phyloP scores from a whole-genome alignment of 768 basidiomycete genomes.

The Mycena galericulata region DNA sequence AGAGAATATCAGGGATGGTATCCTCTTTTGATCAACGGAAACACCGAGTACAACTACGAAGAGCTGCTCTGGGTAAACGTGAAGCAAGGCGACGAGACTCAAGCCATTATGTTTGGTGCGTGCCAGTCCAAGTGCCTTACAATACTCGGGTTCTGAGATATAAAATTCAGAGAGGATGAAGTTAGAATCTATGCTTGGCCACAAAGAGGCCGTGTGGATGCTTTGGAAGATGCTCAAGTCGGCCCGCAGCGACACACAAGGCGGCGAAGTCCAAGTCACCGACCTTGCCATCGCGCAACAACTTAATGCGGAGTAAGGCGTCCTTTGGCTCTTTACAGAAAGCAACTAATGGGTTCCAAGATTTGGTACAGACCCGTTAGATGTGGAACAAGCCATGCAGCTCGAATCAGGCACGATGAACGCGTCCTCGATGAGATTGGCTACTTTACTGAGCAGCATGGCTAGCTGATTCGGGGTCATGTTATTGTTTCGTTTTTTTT shows the following conservation, averaged over 20 bases:
- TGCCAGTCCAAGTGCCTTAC: neutral
- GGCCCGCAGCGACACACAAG: neutral
- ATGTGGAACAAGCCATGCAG: neutral
- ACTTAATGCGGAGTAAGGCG: neutral
- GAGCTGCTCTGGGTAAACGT: slow-evolving; percentile 1
- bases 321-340: neutral
- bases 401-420: neutral
- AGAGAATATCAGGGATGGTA: neutral
- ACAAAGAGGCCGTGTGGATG: slow-evolving; percentile 3
- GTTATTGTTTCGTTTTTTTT: too few relatives aligned
- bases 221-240: neutral
- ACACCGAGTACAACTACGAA: neutral
- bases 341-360: neutral
- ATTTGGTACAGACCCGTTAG: neutral
- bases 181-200: neutral
- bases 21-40: neutral
- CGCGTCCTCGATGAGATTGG: neutral
- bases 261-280: neutral
- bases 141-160: too few relatives aligned
- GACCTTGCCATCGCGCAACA: neutral
- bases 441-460: neutral
- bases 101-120: neutral
- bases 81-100: neutral
- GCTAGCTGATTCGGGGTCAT: too few relatives aligned
- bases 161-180: neutral